A percentile compares a stretch with the other conserved stretches of the same genome.
Evolutionary conservation across 352 stramenopile genomes (phyloP).

Genomic region (Pythium vanterpoolii): DNA sequence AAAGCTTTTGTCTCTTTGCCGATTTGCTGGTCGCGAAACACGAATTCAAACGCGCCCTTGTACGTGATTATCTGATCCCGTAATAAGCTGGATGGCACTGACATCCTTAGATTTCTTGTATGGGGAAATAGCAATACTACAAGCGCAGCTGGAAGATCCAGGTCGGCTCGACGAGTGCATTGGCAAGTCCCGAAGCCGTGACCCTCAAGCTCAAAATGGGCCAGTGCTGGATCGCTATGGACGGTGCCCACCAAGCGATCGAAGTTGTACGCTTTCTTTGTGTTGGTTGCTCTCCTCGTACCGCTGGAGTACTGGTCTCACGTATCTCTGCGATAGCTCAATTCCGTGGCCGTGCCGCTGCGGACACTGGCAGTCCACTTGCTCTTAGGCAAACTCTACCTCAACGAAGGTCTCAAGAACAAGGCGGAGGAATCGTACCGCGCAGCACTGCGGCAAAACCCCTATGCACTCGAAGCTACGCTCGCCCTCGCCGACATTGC

Average conservation of each 20-base stretch:
- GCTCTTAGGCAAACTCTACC: conserved; percentile 63
- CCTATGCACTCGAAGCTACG: conserved; percentile 80
- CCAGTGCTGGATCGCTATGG: conserved; percentile 61
- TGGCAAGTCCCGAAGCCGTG: conserved; percentile 20
- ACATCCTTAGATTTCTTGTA: no score
- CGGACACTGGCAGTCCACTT: conserved; percentile 59
- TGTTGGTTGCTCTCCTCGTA: no score
- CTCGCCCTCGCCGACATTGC: conserved; percentile 61
- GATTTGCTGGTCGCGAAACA: conserved; percentile 64
- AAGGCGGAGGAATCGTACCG: conserved; percentile 66
- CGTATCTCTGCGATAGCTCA: conserved; percentile 36
- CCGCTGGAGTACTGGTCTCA: background rate
- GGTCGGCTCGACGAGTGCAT: conserved; percentile 12
- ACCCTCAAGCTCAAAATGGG: conserved; percentile 56
- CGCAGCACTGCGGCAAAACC: conserved; percentile 52
- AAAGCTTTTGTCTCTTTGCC: conserved; percentile 52
- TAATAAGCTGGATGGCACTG: background rate
- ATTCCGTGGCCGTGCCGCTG: conserved; percentile 33
- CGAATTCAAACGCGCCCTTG: conserved; percentile 73
- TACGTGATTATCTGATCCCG: conserved; percentile 33
- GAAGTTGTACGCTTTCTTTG: conserved; percentile 50
- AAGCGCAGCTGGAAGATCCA: conserved; percentile 41
- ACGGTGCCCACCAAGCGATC: conserved; percentile 53
- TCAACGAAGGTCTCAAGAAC: conserved; percentile 49
- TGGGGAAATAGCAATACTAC: conserved; percentile 41